Base-by-base conservation (phyloP, 768 basidiomycete genomes). In the Macrolepiota albuminosa region DNA sequence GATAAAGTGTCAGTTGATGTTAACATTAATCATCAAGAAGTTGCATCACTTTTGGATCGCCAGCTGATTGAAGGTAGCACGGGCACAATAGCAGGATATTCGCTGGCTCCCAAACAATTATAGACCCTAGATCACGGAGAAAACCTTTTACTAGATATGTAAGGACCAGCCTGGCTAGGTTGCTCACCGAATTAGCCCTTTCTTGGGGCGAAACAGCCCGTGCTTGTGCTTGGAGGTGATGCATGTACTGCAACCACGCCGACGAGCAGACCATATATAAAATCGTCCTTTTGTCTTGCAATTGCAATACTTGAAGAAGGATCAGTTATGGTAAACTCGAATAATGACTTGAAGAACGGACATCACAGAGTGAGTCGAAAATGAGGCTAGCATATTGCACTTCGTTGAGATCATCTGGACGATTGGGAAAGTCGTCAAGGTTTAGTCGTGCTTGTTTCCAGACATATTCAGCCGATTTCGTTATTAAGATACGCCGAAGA, bases 401-500 rank as follows among this genome's bases (percentile, higher is more conserved):
- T 43, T 61, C 60, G 26, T 54, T 61, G 4, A 64, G 52, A 37
- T 61, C 61, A 24, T 36, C 40, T 5, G 63, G 63, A 29, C 63
- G 56, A 2, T 55, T 42, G 5, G 63, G 63, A 37, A 64, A 50
- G 33, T 34, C 57, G 11, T 56, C 57, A 7, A 61, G 46, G 16
- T 61, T 61, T 0, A 31, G 16, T 14, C 58, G 52, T 10, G 63
- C 60, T 43, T 54, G 45, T 34, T 24, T 54, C 63, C 63, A 64
- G 18, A 59, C 36, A 40, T 10, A 26, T 34, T 54, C 43, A 3
- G 53, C 53, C 40, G 52, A 56, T 26, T 54, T 57, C 21, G 48
- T 59, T 67, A 70, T 67, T 6, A 72, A 54, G 4, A 68, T 67
- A 8, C 36, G 49, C 9, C 73, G 71, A 36, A 79, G 63, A 9